phyloP scores from a whole-genome alignment of 768 basidiomycete species.

The Lentinula sp. region DNA sequence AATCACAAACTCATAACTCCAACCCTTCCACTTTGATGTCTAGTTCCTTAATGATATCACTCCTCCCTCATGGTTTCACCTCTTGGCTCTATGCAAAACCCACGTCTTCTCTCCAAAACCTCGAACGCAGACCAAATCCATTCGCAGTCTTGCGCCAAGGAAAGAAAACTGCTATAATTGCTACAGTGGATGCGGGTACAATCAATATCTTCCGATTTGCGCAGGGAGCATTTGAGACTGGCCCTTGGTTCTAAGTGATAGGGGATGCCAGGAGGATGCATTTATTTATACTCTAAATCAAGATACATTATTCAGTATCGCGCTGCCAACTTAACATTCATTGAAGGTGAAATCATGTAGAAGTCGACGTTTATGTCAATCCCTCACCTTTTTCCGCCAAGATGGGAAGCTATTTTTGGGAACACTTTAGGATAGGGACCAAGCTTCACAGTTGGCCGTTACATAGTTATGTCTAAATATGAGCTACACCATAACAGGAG shows the following conservation, averaged over 20 bases:
- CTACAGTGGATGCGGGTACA: constrained; percentile 83
- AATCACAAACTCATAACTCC: not conserved
- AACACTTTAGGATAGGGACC: no score
- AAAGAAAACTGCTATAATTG: constrained; percentile 77
- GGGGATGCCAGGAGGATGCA: no score
- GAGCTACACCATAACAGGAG: no score
- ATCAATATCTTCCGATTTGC: constrained; percentile 87
- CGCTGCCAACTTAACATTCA: no score
- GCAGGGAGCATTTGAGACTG: constrained; percentile 79
- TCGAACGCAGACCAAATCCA: constrained; percentile 51
- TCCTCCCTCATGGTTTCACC: not conserved
- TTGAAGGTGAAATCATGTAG: no score
- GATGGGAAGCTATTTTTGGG: no score
- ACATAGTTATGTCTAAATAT: no score
- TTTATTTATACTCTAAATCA: no score
- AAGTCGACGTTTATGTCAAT: no score
- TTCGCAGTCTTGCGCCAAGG: constrained; percentile 81
- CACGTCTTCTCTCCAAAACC: not conserved
- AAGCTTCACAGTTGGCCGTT: no score
- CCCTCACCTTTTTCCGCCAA: no score
- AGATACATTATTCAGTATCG: no score
- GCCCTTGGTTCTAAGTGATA: constrained; percentile 33
- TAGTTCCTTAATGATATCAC: not conserved
- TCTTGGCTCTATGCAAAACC: not conserved
- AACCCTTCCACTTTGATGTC: not conserved